Evolutionary conservation across 805 yeast genomes (phyloP), one percentile per base, ranked within the genome.

Genomic region (Saturnispora mendoncae): DNA sequence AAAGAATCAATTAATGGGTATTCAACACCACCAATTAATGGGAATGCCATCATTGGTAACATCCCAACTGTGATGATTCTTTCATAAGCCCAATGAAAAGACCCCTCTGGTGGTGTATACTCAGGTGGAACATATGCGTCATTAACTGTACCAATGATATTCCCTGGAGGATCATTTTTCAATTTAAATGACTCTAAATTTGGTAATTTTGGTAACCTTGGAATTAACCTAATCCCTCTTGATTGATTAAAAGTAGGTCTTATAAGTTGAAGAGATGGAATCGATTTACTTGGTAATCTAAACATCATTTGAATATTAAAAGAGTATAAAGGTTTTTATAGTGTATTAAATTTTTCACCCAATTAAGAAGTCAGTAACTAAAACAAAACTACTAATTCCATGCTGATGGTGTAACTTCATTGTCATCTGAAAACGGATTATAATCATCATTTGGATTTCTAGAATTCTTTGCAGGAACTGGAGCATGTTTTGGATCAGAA

Each of bases 1-100:
- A 76, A 55, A 5, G 94, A 75, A 64, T 92, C 98, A 18, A 79
- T 65, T 10, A 94, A 81, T 4, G 79, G 68, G 48, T 76, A 62
- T 19, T 74, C 72, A 13, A 80, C 74, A 23, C 95, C 96, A 36
- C 81, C 71, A 29, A 81, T 72, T 50, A 87, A 74, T 18, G 97
- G 95, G 18, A 79, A 65, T 30, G 80, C 71, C 23, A 78, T 70
- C 46, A 90, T 66, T 25, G 98, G 98, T 19, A 86, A 71, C 59
- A 88, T 66, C 9, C 80, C 76, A 14, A 80, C 60, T 3, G 94
- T 71, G 27, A 86, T 65, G 4, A 75, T 54, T 51, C 84, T 76
- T 69, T 90, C 98, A 53, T 80, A 78, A n/a, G 84, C 68, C 98
- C 98, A 90, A 68, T 88, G 97, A 60, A 76, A 72, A 19, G 94